Evolutionary conservation across 495 filamentous ascomycete species (phyloP), one percentile per base, ranked within the genome.

Genomic region (Margaritispora aquatica): DNA sequence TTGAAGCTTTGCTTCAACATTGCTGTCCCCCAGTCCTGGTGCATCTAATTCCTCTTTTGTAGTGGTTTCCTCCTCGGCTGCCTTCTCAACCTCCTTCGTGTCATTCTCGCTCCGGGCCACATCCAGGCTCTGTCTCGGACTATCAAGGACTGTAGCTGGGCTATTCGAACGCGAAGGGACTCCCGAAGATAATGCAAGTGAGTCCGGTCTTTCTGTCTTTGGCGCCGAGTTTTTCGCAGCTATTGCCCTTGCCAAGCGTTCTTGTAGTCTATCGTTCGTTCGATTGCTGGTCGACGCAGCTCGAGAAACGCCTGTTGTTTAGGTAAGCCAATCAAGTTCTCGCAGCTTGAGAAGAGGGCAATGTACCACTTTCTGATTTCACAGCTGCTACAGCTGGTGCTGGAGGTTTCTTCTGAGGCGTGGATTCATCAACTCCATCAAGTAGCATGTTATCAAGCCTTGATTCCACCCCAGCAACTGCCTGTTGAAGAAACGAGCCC

Each of bases 391-490:
- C 56, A 9, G 61, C 58, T 21, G 55, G 27, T 17, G 58, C 44
- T 23, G 57, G 21, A n/a, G 59, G 46, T 47, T 66, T 66, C 36
- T 60, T 67, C 2, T 51, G 10, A 8, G 48, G 15, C 21, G 47
- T 26, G 19, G 51, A 11, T n/a, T 54, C 55, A 9, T 63, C 64
- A n/a, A 88, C 84, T 29, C 85, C 82, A 41, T 96, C 92, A 58
- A 92, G 85, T 59, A 99, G 78, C 55, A 99, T 96, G 50, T 82
- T 89, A 70, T 99, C 94, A 41, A 99, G 78, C 50, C 89, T 84
- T 58, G 92, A 95, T 73, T 99, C 94, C 49, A 99, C 88, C 38
- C 91, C 90, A 26, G 92, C 91, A 53, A 97, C 90, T 54, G 93
- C 92, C 70, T 96, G 90, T 60, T 89, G 88, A 50, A 99, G 77